These are phyloP conservation scores for Pythium phragmitis DNA, from an alignment of 352 stramenopile genomes.

Conservation along the genomic window DNA sequence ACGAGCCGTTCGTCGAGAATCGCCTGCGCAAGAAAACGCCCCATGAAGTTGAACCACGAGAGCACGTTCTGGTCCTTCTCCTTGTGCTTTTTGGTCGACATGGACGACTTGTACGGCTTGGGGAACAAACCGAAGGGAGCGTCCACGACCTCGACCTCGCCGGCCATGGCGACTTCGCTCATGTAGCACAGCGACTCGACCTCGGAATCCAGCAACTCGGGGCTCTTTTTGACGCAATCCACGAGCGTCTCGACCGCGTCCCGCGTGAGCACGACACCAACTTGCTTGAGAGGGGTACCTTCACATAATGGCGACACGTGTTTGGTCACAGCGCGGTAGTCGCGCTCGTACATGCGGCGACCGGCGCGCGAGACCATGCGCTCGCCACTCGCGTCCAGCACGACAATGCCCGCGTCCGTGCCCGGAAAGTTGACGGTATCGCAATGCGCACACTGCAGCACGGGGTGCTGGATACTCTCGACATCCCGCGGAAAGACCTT, in stretches of 20 bases:
- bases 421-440: conserved; percentile 78
- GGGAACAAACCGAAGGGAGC: conserved; percentile 61
- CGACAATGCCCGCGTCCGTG: conserved; percentile 71
- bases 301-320: conserved; percentile 76
- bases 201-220: conserved; percentile 65
- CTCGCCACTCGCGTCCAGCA: conserved; percentile 50
- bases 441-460: conserved; percentile 73
- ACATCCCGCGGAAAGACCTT: conserved; percentile 54
- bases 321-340: conserved; percentile 78
- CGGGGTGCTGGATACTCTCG: conserved; percentile 48
- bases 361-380: conserved; percentile 67
- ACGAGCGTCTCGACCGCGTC: conserved; percentile 53
- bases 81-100: conserved; percentile 19
- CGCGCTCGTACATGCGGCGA: conserved; percentile 74
- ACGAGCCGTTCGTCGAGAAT: conserved; percentile 83
- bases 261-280: conserved; percentile 42
- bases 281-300: conserved; percentile 57
- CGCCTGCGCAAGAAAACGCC: conserved; percentile 66
- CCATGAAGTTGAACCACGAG: conserved; percentile 71
- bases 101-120: conserved; percentile 31
- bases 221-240: conserved; percentile 38
- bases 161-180: conserved; percentile 36
- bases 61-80: conserved; percentile 26
- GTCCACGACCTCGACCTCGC: conserved; percentile 33
- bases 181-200: conserved; percentile 61